Conservation (phyloP, 2,329 filamentous ascomycete genomes). For the Fusarium udum region DNA sequence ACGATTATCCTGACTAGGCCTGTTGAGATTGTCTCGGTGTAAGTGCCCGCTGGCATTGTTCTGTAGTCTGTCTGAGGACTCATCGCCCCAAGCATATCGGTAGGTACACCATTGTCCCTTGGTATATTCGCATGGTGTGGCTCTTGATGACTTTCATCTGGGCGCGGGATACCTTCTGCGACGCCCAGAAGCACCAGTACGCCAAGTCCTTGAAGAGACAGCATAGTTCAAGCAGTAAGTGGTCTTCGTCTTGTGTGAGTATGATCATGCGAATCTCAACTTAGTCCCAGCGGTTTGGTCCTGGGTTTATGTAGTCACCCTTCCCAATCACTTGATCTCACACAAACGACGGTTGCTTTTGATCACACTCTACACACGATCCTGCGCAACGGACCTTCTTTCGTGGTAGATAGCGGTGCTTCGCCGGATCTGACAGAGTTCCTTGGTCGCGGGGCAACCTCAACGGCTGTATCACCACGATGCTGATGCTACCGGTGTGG, state of each 20-base stretch:
- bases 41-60: conserved; percentile 41
- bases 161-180: not conserved
- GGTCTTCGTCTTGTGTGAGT: not conserved
- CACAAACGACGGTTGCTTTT: not conserved
- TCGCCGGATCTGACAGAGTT: conserved; percentile 6
- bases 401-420: not conserved
- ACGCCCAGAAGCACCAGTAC: not conserved
- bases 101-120: not conserved
- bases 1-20: conserved; percentile 34
- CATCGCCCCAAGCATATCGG: not conserved
- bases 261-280: not conserved
- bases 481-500: not conserved
- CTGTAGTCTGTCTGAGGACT: conserved; percentile 31
- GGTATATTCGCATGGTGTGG: not conserved
- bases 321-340: not conserved
- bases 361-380: not conserved
- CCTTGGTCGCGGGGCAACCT: conserved; percentile 16
- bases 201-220: not conserved
- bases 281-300: conserved; percentile 3
- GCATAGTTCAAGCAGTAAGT: not conserved
- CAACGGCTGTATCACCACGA: conserved; percentile 5
- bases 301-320: conserved; percentile 30
- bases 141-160: not conserved
- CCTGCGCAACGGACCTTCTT: not conserved
- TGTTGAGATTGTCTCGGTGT: conserved; percentile 32